Conservation (phyloP, 148 eudicot genomes). For the Rhododendron simsii region DNA sequence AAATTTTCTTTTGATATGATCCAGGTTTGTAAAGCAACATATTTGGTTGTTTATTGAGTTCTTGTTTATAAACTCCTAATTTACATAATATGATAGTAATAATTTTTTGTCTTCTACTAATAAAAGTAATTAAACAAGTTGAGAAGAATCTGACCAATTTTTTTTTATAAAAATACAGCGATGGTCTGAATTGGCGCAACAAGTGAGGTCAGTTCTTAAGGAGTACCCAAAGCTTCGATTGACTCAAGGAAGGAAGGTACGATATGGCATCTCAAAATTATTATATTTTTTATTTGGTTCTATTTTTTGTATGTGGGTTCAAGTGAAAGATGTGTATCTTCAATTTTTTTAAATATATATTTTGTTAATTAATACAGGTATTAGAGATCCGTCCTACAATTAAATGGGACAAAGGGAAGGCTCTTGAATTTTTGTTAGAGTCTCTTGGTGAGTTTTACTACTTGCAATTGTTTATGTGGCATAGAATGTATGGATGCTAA, state of each 20-base stretch:
- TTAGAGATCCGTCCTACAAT: slow-evolving; percentile 89
- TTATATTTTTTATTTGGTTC: neutral
- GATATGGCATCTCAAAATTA: slow-evolving; percentile 5
- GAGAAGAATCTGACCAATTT: neutral
- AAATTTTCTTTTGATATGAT: neutral
- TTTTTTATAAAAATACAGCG: slow-evolving; percentile 30
- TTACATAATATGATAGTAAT: too few relatives aligned
- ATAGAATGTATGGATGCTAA: too few relatives aligned
- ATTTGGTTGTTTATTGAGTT: neutral
- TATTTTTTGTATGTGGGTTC: slow-evolving; percentile 7
- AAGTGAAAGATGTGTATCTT: neutral
- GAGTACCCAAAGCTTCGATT: slow-evolving; percentile 75
- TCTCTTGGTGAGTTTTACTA: slow-evolving; percentile 66
- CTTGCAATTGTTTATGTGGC: neutral
- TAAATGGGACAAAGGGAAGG: slow-evolving; percentile 98
- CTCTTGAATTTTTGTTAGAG: slow-evolving; percentile 83
- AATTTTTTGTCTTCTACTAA: neutral
- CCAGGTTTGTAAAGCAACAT: neutral
- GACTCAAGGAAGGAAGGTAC: slow-evolving; percentile 83
- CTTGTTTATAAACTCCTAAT: neutral
- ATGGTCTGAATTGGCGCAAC: slow-evolving; percentile 70
- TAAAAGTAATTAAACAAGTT: neutral
- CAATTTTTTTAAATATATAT: neutral
- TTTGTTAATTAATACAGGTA: slow-evolving; percentile 40
- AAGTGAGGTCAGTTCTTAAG: slow-evolving; percentile 64